These are phyloP conservation scores for Perkinsus marinus DNA, from an alignment of 169 alveolate genomes.

Conservation along the genomic window DNA sequence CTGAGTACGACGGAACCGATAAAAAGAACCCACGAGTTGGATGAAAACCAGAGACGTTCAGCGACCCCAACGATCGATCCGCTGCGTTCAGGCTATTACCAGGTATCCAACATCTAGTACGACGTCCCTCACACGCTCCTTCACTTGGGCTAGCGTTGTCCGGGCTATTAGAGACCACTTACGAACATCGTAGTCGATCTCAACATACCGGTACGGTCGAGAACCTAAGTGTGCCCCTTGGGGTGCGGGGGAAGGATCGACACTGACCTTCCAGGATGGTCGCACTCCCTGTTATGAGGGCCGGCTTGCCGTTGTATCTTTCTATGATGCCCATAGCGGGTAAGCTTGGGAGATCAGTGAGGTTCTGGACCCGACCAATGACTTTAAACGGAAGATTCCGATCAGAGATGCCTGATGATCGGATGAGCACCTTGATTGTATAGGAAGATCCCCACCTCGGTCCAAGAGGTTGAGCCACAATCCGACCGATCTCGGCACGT, in stretches of 20 bases:
- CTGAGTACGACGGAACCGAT: too few species aligned
- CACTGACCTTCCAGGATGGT: neutral
- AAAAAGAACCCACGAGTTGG: too few species aligned
- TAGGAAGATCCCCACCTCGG: too few species aligned
- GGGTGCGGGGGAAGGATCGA: too few species aligned
- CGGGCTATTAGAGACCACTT: neutral
- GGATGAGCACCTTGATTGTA: too few species aligned
- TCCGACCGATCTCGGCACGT: neutral
- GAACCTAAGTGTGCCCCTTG: neutral
- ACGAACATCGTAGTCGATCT: neutral
- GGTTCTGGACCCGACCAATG: neutral
- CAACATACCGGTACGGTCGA: neutral
- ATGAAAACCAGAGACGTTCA: too few species aligned
- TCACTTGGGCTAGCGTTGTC: neutral
- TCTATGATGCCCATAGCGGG: neutral
- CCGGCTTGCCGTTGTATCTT: neutral
- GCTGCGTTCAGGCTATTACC: neutral
- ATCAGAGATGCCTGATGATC: neutral
- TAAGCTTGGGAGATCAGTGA: neutral
- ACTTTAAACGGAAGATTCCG: neutral
- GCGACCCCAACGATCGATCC: too few species aligned
- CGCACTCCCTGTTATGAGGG: neutral
- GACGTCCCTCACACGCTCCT: neutral
- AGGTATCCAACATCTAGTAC: neutral
- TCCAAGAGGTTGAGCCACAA: neutral